Conservation (phyloP, 2,329 filamentous ascomycete species). For the Rutstroemia sydowiana region DNA sequence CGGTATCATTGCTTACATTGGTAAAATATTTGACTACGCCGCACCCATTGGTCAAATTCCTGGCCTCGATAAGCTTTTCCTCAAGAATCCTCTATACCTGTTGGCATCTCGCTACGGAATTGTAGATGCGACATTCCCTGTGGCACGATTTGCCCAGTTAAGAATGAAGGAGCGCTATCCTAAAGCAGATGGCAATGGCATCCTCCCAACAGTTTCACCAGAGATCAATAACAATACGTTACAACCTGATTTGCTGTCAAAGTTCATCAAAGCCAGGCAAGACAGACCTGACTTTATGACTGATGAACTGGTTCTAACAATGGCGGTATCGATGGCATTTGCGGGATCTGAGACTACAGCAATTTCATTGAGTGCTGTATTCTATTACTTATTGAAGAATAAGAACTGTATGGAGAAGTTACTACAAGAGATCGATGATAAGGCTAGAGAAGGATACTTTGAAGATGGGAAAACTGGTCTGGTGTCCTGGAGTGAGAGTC, state of each 20-base stretch:
- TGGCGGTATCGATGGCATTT: conserved; percentile 65
- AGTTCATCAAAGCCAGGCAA: conserved; percentile 63
- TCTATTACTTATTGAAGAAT: conserved; percentile 66
- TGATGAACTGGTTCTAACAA: conserved; percentile 60
- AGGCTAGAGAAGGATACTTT: conserved; percentile 44
- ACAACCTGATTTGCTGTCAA: conserved; percentile 57
- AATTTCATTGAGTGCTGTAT: conserved; percentile 62
- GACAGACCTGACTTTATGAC: conserved; percentile 65
- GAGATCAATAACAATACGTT: conserved; percentile 21
- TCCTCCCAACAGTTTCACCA: conserved; percentile 17
- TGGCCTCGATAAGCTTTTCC: conserved; percentile 58
- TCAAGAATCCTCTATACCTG: conserved; percentile 69
- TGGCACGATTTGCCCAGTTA: conserved; percentile 62
- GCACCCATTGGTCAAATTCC: conserved; percentile 71
- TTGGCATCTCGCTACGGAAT: conserved; percentile 60
- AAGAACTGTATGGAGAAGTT: conserved; percentile 48
- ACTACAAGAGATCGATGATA: conserved; percentile 55
- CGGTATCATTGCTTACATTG: conserved; percentile 61
- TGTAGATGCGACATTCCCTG: conserved; percentile 61
- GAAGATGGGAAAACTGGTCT: conserved; percentile 47
- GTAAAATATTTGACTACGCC: conserved; percentile 60
- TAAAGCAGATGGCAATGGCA: background rate
- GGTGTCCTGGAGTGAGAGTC: conserved; percentile 62
- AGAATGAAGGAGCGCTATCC: conserved; percentile 58
- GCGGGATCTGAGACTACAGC: conserved; percentile 76